Conservation (phyloP, 1,284 basidiomycete genomes). For the Leccinum subspadiceum region DNA sequence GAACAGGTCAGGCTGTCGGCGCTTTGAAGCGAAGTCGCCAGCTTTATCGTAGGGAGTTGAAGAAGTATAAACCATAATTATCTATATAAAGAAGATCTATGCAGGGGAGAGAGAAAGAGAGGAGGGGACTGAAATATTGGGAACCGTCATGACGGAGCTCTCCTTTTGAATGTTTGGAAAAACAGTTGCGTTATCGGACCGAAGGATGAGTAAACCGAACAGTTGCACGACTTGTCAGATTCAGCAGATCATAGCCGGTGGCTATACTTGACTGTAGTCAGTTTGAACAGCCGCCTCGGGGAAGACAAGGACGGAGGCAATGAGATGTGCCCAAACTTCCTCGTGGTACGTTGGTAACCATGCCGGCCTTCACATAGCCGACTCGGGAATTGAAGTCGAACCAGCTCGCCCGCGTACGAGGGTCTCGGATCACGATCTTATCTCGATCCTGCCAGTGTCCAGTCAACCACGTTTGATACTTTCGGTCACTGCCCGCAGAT, state of each 20-base stretch:
- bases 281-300: background rate
- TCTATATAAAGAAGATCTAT: background rate
- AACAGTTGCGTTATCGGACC: background rate
- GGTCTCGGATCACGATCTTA: background rate
- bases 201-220: background rate
- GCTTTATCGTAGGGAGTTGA: conserved; percentile 15
- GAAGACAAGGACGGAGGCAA: conserved; percentile 11
- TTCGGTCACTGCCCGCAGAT: conserved; percentile 2
- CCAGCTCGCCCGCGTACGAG: conserved; percentile 14
- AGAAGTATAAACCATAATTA: conserved; percentile 28
- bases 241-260: background rate
- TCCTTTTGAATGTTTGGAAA: conserved; percentile 20
- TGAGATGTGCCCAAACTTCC: background rate
- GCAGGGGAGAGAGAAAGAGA: background rate
- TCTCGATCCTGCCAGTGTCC: background rate
- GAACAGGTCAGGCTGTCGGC: conserved; percentile 30
- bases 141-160: background rate
- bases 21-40: conserved; percentile 19
- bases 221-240: background rate
- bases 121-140: background rate
- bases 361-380: no score
- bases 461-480: background rate
- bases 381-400: conserved; percentile 12
- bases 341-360: background rate
- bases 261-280: background rate